These are phyloP conservation scores for Fagopyrum homotropicum DNA, from an alignment of 148 eudicot species.

Conservation along the genomic window DNA sequence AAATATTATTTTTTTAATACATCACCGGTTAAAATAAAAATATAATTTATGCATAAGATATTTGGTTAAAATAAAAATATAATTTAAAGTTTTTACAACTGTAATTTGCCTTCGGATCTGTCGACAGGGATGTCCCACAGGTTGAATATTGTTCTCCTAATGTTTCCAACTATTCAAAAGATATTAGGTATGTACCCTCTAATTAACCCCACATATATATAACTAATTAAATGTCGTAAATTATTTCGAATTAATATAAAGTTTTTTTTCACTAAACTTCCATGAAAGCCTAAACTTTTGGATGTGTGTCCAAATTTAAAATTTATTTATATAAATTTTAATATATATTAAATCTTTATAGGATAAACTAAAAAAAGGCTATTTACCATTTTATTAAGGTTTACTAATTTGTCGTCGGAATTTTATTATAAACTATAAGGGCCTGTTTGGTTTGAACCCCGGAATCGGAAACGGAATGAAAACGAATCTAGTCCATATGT, in stretches of 20 bases:
- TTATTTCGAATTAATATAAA: neutral
- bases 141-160: neutral
- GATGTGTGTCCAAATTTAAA: neutral
- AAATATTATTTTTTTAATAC: no score
- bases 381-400: no score
- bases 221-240: neutral
- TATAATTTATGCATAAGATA: neutral
- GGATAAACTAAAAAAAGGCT: no score
- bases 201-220: neutral
- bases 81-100: neutral
- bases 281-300: neutral
- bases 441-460: no score
- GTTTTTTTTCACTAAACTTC: neutral
- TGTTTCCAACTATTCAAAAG: neutral
- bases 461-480: no score
- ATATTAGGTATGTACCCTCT: slow-evolving; percentile 4
- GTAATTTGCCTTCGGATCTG: neutral
- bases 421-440: no score
- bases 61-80: neutral
- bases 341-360: no score
- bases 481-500: no score
- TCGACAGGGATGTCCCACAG: slow-evolving; percentile 5
- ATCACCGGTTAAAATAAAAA: no score
- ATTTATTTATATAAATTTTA: no score
- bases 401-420: no score